These are phyloP conservation scores for Nitzschia inconspicua DNA, from an alignment of 108 stramenopile genomes.

Conservation along the genomic window DNA sequence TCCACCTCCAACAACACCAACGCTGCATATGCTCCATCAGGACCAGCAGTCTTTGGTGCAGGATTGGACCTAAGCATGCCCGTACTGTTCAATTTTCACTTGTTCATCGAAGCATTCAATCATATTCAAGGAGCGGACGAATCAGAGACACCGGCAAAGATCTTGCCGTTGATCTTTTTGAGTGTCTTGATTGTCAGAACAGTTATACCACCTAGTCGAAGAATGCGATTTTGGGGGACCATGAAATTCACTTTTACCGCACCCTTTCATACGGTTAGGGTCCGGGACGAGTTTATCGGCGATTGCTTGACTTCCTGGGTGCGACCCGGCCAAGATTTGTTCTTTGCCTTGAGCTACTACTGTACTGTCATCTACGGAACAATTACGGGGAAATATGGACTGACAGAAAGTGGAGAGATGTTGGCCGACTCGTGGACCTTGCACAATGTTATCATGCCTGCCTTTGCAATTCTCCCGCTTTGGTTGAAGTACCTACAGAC, in stretches of 20 bases:
- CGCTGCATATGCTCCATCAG: slow-evolving; percentile 82
- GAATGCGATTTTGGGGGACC: slow-evolving; percentile 74
- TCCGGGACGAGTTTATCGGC: slow-evolving; percentile 82
- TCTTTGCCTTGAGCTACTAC: slow-evolving; percentile 77
- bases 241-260: slow-evolving; percentile 65
- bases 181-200: slow-evolving; percentile 67
- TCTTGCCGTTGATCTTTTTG: slow-evolving; percentile 78
- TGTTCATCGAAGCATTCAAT: slow-evolving; percentile 71
- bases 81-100: slow-evolving; percentile 86
- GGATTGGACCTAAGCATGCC: slow-evolving; percentile 81
- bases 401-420: slow-evolving; percentile 49
- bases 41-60: slow-evolving; percentile 78
- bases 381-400: slow-evolving; percentile 45
- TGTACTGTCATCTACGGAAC: slow-evolving; percentile 65
- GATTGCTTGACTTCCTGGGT: slow-evolving; percentile 79
- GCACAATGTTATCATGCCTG: slow-evolving; percentile 76
- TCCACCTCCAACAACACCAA: slow-evolving; percentile 26
- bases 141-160: slow-evolving; percentile 59
- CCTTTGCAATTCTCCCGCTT: slow-evolving; percentile 67
- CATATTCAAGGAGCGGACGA: slow-evolving; percentile 43
- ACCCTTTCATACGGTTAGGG: slow-evolving; percentile 55
- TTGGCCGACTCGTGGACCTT: slow-evolving; percentile 67
- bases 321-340: slow-evolving; percentile 72
- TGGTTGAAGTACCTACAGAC: slow-evolving; percentile 82
- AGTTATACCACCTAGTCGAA: slow-evolving; percentile 58